Conservation (phyloP, 164 flowering plant genomes). For the Chimonanthus salicifolius region DNA sequence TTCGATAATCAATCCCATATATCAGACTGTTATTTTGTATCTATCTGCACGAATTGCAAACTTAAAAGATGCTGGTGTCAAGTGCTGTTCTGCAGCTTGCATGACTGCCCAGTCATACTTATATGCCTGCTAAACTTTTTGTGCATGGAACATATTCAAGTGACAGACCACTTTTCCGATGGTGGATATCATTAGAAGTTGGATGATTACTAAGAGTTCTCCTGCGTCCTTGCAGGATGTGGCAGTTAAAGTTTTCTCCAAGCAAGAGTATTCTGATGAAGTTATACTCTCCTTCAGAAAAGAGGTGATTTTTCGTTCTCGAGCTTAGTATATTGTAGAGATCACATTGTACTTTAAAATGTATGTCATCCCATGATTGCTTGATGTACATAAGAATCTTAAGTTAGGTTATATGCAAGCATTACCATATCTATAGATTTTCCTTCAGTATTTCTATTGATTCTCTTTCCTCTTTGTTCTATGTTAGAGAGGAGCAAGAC, state of each 20-base stretch:
- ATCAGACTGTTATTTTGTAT: neutral
- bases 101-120: neutral
- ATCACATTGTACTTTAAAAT: neutral
- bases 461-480: neutral
- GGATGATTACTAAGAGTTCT: neutral
- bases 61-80: neutral
- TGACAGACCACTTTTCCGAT: neutral
- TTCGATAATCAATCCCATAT: neutral
- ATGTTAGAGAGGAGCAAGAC: neutral
- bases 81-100: constrained; percentile 1
- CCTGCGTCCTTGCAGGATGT: constrained; percentile 69
- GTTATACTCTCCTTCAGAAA: constrained; percentile 76
- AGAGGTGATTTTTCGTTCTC: constrained; percentile 52
- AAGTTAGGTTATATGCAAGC: neutral
- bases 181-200: neutral
- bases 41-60: neutral
- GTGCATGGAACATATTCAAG: neutral
- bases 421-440: too few species aligned
- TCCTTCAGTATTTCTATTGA: neutral
- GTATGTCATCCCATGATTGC: neutral
- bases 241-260: constrained; percentile 94
- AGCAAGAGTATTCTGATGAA: constrained; percentile 96
- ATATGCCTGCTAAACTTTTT: neutral
- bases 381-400: neutral
- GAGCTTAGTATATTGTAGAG: neutral